Evolutionary conservation across 2,329 filamentous ascomycete genomes (phyloP).

Genomic region (Elsinoe perseae): DNA sequence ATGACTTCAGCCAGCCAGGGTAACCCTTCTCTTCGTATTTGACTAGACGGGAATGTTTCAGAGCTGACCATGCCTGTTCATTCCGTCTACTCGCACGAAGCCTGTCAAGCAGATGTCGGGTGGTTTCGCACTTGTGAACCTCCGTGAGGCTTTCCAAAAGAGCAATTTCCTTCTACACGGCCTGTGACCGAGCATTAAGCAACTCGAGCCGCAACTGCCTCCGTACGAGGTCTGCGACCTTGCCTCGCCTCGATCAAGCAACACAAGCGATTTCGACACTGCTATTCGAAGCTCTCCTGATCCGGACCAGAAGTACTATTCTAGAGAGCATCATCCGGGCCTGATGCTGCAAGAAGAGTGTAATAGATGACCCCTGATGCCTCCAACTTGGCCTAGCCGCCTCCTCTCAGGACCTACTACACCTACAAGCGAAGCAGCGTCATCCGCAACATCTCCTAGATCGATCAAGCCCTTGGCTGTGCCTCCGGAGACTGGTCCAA

Average conservation of each 20-base stretch:
- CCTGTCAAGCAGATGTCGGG: background rate
- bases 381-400: conserved; percentile 28
- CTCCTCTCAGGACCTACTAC: conserved; percentile 23
- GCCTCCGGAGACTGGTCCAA: conserved; percentile 16
- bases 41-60: conserved; percentile 1
- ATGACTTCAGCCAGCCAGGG: conserved; percentile 10
- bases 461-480: background rate
- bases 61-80: conserved; percentile 1
- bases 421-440: conserved; percentile 18
- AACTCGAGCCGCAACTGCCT: conserved; percentile 11
- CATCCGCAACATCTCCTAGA: conserved; percentile 19
- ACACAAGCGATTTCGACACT: background rate
- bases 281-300: background rate
- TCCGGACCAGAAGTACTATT: background rate
- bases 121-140: background rate
- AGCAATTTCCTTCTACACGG: background rate
- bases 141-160: background rate
- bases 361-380: conserved; percentile 22
- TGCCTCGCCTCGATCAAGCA: background rate
- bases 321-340: background rate
- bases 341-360: background rate
- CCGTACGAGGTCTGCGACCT: conserved; percentile 11
- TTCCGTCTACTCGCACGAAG: background rate
- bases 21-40: conserved; percentile 5
- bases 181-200: background rate